Evolutionary conservation across 2,329 filamentous ascomycete species (phyloP), one percentile per base, ranked within the genome.

Genomic region (Lecanicillium sp.): DNA sequence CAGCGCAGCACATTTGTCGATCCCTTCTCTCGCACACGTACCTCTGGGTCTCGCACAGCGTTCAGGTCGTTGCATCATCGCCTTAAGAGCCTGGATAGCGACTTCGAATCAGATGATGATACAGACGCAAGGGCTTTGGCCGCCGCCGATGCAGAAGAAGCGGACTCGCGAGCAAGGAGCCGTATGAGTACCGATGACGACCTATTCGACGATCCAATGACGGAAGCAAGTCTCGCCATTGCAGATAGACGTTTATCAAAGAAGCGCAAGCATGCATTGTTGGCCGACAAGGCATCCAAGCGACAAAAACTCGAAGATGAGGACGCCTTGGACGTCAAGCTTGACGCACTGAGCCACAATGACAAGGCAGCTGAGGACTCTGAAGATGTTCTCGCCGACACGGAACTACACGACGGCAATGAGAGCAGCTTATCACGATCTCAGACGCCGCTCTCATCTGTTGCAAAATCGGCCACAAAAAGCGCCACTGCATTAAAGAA

Each of bases 81-180:
- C 71, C 85, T 62, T 61, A 75, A 28, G 70, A 76, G 56, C 79
- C 62, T 48, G 60, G 75, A 58, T 64, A 75, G 55, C 82, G 74
- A 66, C 74, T 84, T 83, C n/a, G 86, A 95, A 56, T 94, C 87
- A 1, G 89, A 95, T 47, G 89, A 94, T 48, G 88, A 95, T 40
- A 66, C 60, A 2, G 74, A 77, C 46, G 75, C 75, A 33, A 63
- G 65, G 29, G 64, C 64, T 25, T 42, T 59, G 20, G 78, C 83
- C 11, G 77, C 75, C 11, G 73, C 81, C 33, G 87, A 89, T 55
- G 94, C 85, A 0, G 89, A 94, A 55, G 89, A 92, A 47, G 79
- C 80, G 25, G 89, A 92, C 43, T 94, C 85, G 46, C 77, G 83
- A 30, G 83, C 83, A 35, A 78, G 80, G 32, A 95, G 85, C 58